Evolutionary conservation across 371 early-diverging fungal genomes (phyloP).

Genomic region (Saksenaea oblongispora): DNA sequence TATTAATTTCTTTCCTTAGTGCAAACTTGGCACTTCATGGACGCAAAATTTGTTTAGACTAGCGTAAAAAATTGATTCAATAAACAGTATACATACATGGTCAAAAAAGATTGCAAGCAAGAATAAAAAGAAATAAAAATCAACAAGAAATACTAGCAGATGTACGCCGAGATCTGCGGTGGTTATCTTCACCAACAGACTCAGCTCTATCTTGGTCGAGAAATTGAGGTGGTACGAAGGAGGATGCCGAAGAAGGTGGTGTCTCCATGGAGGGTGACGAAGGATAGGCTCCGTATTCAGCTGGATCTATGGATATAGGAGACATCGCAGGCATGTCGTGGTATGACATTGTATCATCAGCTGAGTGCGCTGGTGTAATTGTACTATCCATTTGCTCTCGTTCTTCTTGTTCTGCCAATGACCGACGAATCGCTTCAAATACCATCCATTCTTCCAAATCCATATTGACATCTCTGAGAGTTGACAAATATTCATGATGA

Average conservation of each 20-base stretch:
- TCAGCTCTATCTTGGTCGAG: background rate
- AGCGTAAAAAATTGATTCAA: too few species aligned
- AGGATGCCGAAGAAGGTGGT: background rate
- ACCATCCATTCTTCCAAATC: constrained; percentile 82
- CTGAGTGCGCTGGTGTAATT: background rate
- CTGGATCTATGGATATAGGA: background rate
- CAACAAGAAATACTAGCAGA: background rate
- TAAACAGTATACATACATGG: background rate
- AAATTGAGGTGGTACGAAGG: background rate
- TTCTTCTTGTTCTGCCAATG: constrained; percentile 55
- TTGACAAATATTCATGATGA: constrained; percentile 38
- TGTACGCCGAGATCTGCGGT: background rate
- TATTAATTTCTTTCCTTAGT: too few species aligned
- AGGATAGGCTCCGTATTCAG: background rate
- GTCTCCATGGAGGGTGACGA: background rate
- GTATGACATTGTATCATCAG: background rate
- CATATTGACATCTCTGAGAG: constrained; percentile 61
- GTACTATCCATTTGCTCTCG: background rate
- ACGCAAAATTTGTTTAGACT: too few species aligned
- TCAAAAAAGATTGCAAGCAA: background rate
- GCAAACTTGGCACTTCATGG: too few species aligned
- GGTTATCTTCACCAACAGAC: background rate
- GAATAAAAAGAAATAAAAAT: background rate
- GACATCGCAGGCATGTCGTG: background rate
- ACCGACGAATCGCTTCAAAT: constrained; percentile 75